Percentiles rank a stretch among this genome's conserved stretches.
phyloP scores from a whole-genome alignment of 163 green algal species.

The Chloromonas sp. region DNA sequence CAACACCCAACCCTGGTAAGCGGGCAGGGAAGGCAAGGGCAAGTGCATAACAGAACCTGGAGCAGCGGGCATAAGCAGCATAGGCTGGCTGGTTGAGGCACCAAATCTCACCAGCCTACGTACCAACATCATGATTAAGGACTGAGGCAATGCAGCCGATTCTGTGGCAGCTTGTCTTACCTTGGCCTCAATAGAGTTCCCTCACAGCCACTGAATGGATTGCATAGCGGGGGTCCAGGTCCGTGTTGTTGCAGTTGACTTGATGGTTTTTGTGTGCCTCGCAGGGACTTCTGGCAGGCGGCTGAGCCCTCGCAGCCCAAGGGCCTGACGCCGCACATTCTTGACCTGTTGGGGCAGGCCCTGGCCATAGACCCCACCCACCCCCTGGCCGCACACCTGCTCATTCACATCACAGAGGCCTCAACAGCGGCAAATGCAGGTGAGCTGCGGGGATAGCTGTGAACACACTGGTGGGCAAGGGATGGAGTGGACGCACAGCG shows the following conservation, averaged over 20 bases:
- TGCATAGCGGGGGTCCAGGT: too few species aligned
- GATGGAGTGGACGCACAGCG: too few species aligned
- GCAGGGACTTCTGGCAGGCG: slow-evolving; percentile 3
- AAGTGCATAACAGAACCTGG: background rate
- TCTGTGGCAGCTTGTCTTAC: background rate
- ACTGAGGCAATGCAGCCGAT: background rate
- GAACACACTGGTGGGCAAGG: too few species aligned
- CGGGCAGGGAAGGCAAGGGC: background rate
- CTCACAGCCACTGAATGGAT: background rate
- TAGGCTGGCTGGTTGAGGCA: background rate
- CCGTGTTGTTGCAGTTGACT: too few species aligned
- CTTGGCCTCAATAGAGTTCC: background rate
- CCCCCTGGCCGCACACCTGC: slow-evolving; percentile 55
- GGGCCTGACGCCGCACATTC: slow-evolving; percentile 10
- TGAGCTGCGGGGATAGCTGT: too few species aligned
- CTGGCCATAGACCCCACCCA: slow-evolving; percentile 36
- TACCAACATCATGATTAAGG: background rate
- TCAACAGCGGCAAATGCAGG: slow-evolving; percentile 1
- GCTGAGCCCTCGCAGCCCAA: background rate
- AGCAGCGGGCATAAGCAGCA: too few species aligned
- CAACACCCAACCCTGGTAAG: slow-evolving; percentile 27
- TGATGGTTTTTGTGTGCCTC: too few species aligned
- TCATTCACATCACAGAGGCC: slow-evolving; percentile 65
- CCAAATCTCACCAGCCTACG: background rate
- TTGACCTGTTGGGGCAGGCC: slow-evolving; percentile 16